Conservation (phyloP, 345 rosid genomes). For the Cardamine resedifolia region DNA sequence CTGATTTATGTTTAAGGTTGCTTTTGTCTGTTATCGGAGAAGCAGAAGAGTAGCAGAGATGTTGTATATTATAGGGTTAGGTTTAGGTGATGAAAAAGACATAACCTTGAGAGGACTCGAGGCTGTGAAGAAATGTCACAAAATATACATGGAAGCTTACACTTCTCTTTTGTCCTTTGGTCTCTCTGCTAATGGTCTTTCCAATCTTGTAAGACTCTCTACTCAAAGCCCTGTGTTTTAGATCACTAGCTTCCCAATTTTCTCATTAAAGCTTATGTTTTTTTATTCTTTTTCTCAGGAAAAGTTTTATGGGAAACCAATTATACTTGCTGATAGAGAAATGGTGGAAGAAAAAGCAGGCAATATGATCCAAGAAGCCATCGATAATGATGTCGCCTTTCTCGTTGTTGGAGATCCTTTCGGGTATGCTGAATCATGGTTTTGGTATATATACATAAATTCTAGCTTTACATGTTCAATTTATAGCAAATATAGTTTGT, state of each 20-base stretch:
- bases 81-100: constrained; percentile 84
- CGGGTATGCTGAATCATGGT: constrained; percentile 46
- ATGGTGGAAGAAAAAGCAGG: constrained; percentile 92
- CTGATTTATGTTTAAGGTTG: constrained; percentile 5
- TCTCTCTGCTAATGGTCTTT: constrained; percentile 68
- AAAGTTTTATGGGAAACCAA: constrained; percentile 62
- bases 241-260: neutral
- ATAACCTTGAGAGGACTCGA: constrained; percentile 81
- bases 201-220: constrained; percentile 53
- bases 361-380: constrained; percentile 53
- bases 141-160: constrained; percentile 87
- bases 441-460: neutral
- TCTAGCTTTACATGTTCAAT: too few species aligned
- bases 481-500: neutral
- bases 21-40: neutral
- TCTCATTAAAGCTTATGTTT: neutral
- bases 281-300: constrained; percentile 45
- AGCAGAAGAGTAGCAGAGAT: constrained; percentile 41
- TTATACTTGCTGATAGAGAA: constrained; percentile 81
- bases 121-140: constrained; percentile 70
- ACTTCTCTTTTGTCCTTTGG: constrained; percentile 94
- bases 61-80: constrained; percentile 80
- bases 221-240: neutral
- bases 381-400: constrained; percentile 58
- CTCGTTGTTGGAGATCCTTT: constrained; percentile 98